Evolutionary conservation across 2,329 filamentous ascomycete species (phyloP).

Genomic region (Penicillium sp.): DNA sequence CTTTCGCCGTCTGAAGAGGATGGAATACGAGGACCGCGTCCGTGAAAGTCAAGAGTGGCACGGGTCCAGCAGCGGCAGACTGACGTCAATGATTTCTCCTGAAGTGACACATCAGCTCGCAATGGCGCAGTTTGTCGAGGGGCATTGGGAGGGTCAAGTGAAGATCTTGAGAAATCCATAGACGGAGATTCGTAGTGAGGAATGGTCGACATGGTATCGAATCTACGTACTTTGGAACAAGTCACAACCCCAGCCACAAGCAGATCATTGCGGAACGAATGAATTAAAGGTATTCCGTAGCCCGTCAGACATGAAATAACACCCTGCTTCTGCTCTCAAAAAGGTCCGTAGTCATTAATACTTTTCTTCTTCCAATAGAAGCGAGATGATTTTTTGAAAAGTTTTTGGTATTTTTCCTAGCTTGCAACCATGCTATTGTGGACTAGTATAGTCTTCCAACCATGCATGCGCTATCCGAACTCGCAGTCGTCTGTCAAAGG

Average conservation of each 20-base stretch:
- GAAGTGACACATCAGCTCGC: slow-evolving; percentile 18
- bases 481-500: slow-evolving; percentile 10
- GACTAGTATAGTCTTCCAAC: background rate
- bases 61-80: slow-evolving; percentile 19
- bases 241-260: slow-evolving; percentile 12
- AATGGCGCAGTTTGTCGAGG: slow-evolving; percentile 44
- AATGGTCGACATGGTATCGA: slow-evolving; percentile 47
- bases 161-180: slow-evolving; percentile 48
- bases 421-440: background rate
- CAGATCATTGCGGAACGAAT: no score
- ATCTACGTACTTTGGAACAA: slow-evolving; percentile 50
- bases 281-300: no score
- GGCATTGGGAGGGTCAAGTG: slow-evolving; percentile 55
- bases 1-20: slow-evolving; percentile 50
- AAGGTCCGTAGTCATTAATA: slow-evolving; percentile 11
- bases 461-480: slow-evolving; percentile 17
- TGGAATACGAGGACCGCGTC: slow-evolving; percentile 40
- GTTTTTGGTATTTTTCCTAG: background rate
- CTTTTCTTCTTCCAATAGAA: slow-evolving; percentile 41
- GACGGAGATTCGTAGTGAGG: slow-evolving; percentile 35
- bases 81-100: slow-evolving; percentile 11
- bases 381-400: background rate
- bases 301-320: no score
- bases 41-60: slow-evolving; percentile 22
- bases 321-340: no score